Percentiles rank a stretch among this genome's conserved stretches.
phyloP scores from a whole-genome alignment of 2,329 filamentous ascomycete species.

The Boeremia lycopersici region DNA sequence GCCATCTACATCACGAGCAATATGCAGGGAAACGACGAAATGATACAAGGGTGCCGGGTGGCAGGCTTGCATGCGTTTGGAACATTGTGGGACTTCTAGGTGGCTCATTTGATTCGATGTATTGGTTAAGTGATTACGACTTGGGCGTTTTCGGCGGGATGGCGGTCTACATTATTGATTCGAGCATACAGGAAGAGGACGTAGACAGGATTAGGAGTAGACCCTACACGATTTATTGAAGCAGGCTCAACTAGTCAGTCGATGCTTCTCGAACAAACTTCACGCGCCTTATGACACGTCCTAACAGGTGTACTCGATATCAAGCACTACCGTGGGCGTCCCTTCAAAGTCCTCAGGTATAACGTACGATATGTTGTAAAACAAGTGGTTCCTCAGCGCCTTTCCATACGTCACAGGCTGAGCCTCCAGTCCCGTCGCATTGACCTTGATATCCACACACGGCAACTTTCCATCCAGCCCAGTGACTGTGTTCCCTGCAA shows the following conservation, averaged over 20 bases:
- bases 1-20: slow-evolving; percentile 47
- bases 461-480: slow-evolving; percentile 24
- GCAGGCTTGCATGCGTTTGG: slow-evolving; percentile 44
- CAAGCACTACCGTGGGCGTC: slow-evolving; percentile 46
- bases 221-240: not conserved
- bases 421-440: slow-evolving; percentile 47
- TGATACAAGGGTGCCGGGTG: slow-evolving; percentile 44
- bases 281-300: too few species aligned
- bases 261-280: too few species aligned
- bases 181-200: not conserved
- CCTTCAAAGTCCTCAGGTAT: slow-evolving; percentile 51
- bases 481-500: slow-evolving; percentile 16
- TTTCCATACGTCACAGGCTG: slow-evolving; percentile 48
- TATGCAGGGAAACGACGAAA: slow-evolving; percentile 46
- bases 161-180: not conserved
- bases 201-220: slow-evolving; percentile 7
- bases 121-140: not conserved
- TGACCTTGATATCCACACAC: slow-evolving; percentile 50
- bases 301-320: slow-evolving; percentile 45
- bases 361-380: slow-evolving; percentile 56
- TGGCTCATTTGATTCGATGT: not conserved
- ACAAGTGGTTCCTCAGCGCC: slow-evolving; percentile 50
- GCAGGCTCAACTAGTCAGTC: too few species aligned
- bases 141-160: not conserved
- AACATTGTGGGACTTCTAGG: slow-evolving; percentile 44